Percentiles rank a stretch among this genome's conserved stretches.
phyloP scores from a whole-genome alignment of 2,329 filamentous ascomycete species.

The Fusarium compactum region DNA sequence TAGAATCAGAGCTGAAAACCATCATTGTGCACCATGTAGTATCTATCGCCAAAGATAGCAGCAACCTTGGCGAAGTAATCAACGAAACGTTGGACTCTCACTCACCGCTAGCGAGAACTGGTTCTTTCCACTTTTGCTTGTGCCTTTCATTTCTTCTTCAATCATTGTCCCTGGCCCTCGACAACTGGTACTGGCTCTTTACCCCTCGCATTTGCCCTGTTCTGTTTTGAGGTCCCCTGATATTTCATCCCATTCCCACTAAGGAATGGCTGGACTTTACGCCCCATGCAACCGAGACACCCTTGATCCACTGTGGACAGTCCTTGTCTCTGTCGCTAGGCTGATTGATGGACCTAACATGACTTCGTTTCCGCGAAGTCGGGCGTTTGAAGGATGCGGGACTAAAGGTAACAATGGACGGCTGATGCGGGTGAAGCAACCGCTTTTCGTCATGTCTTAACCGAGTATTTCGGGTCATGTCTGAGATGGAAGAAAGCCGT shows the following conservation, averaged over 20 bases:
- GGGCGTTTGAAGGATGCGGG: conserved; percentile 31
- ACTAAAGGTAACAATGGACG: conserved; percentile 8
- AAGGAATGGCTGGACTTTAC: not conserved
- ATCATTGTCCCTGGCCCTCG: not conserved
- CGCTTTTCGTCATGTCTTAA: conserved; percentile 1
- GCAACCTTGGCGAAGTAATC: conserved; percentile 17
- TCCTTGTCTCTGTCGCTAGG: conserved; percentile 26
- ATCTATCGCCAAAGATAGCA: conserved; percentile 11
- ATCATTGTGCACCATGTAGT: not conserved
- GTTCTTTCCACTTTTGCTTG: conserved; percentile 4
- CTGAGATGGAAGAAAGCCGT: not conserved
- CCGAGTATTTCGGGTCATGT: not conserved
- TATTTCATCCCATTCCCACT: not conserved
- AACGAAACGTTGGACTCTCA: conserved; percentile 18
- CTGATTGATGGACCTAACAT: conserved; percentile 18
- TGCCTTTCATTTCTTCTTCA: conserved; percentile 13
- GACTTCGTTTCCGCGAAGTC: conserved; percentile 27
- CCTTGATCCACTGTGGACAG: conserved; percentile 10
- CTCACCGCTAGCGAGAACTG: conserved; percentile 14
- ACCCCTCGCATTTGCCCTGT: conserved; percentile 3
- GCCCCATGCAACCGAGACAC: conserved; percentile 29
- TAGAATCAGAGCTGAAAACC: not conserved
- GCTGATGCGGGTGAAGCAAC: conserved; percentile 12
- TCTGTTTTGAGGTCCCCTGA: conserved; percentile 5
- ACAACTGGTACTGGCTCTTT: conserved; percentile 15